Base-by-base conservation (phyloP, 2,329 filamentous ascomycete species). In the Hansfordia pulvinata region DNA sequence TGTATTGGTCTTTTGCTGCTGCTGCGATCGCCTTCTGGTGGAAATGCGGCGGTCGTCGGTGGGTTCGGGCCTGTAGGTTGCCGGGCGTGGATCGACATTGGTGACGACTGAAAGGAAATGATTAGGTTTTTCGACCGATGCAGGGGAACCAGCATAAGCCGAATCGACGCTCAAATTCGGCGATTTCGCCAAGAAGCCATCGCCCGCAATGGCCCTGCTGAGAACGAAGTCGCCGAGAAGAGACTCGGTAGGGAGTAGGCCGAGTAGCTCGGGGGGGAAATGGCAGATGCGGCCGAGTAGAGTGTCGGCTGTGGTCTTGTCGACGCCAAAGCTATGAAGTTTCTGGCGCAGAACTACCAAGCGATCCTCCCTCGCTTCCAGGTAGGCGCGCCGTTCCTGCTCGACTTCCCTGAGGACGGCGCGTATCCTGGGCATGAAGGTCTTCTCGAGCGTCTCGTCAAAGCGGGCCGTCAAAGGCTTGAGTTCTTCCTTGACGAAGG, bases 401-500 rank as follows among this genome's bases (percentile, higher is more conserved):
- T 45, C 42, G 10, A 46, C 37, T 21, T 43, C 36, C 21, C 35
- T 31, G 19, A 44, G 29, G 14, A 45, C 28, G 14, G 31, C 32
- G 17, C 36, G 36, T 11, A 46, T 32, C 31, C 28, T 38, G 8
- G 43, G 43, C 10, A 45, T 37, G 17, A 43, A 29, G 20, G 36
- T 31, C 14, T 39, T 37, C 18, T 36, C 42, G 11, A 45, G 31
- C 18, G 35, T 35, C 21, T 42, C 37, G 32, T 45, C 41, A 28
- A 33, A 34, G 25, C 41, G 36, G 6, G 29, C 35, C 6, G 39
- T 36, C 24, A 45, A 23, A 16, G 32, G 35, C 26, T 40, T 33
- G 12, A 46, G 25, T 33, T 45, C 39, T 4, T 38, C 33, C 31
- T 38, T 43, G 24, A 45, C 38, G 27, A 35, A 45, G 10, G 23